Evolutionary conservation across 768 basidiomycete species (phyloP).

Genomic region (Amanita fuliginea): DNA sequence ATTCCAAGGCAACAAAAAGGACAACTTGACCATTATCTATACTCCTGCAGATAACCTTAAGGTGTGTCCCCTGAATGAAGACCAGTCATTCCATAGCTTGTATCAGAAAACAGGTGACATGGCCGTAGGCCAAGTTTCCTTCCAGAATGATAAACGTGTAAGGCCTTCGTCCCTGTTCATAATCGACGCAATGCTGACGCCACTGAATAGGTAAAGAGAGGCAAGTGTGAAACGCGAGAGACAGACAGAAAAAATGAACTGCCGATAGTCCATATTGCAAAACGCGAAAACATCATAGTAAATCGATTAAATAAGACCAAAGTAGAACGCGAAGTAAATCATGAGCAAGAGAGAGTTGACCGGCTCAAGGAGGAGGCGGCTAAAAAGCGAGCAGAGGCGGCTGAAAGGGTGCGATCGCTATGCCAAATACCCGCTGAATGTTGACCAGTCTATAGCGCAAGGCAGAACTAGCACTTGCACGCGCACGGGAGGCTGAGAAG

Average conservation of each 20-base stretch:
- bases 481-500: conserved; percentile 75
- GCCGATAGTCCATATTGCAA: conserved; percentile 55
- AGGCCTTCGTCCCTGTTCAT: conserved; percentile 7
- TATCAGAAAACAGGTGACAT: conserved; percentile 92
- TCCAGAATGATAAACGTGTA: conserved; percentile 84
- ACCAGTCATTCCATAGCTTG: neutral
- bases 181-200: neutral
- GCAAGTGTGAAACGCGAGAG: conserved; percentile 22
- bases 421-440: neutral
- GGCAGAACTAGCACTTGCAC: conserved; percentile 64
- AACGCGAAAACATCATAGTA: conserved; percentile 81
- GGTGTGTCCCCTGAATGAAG: conserved; percentile 29
- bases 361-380: conserved; percentile 71
- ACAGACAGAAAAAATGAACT: neutral
- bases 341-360: conserved; percentile 80
- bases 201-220: conserved; percentile 59
- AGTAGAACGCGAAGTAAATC: conserved; percentile 72
- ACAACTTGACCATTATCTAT: conserved; percentile 87
- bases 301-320: conserved; percentile 95
- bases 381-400: conserved; percentile 46
- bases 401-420: conserved; percentile 45
- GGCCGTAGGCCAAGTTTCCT: conserved; percentile 94
- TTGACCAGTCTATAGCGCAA: conserved; percentile 44
- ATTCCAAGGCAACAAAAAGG: conserved; percentile 86
- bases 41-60: conserved; percentile 90